A percentile compares a stretch with the other conserved stretches of the same genome.
phyloP scores from a whole-genome alignment of 2,329 filamentous ascomycete species.

The Xylariaceae sp. region DNA sequence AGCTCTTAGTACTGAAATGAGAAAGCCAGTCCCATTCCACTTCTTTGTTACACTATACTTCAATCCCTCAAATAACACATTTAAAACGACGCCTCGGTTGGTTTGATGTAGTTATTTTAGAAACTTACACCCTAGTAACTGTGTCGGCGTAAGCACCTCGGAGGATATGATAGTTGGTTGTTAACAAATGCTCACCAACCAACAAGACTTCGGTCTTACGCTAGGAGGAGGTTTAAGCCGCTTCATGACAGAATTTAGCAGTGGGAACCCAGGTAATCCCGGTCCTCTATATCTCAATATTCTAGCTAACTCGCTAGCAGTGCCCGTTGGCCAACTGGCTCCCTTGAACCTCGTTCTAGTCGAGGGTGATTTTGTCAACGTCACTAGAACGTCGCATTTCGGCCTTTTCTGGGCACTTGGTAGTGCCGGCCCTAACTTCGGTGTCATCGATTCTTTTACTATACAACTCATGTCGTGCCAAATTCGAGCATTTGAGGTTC shows the following conservation, averaged over 20 bases:
- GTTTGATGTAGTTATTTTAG: no score
- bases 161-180: background rate
- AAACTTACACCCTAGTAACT: no score
- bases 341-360: background rate
- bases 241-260: slow-evolving; percentile 1
- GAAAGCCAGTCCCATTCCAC: no score
- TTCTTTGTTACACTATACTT: no score
- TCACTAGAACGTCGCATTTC: background rate
- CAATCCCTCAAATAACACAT: no score
- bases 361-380: background rate
- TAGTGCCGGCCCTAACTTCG: background rate
- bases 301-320: background rate
- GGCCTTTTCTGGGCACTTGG: slow-evolving; percentile 1
- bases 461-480: background rate
- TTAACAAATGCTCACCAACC: background rate
- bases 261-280: background rate
- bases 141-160: slow-evolving; percentile 1
- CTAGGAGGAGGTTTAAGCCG: background rate
- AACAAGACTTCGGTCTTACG: background rate
- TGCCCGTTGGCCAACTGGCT: background rate
- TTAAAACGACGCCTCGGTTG: no score
- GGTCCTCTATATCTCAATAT: background rate
- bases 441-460: background rate
- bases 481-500: background rate
- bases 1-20: no score